Base-by-base conservation (phyloP, 2,329 filamentous ascomycete species). In the Massarina eburnea region DNA sequence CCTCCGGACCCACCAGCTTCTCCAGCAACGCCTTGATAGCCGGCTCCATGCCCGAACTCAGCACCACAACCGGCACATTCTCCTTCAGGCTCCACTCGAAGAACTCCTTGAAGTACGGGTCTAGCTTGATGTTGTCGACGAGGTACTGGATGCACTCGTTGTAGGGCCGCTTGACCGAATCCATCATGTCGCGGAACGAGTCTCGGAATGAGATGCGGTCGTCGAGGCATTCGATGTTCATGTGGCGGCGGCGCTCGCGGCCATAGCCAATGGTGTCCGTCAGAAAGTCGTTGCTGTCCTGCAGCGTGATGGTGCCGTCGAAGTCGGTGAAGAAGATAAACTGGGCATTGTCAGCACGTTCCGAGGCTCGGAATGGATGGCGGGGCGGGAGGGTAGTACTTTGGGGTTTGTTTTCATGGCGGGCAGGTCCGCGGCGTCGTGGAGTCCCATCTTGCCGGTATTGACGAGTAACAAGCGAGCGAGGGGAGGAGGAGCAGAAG, bases 321-420 rank as follows among this genome's bases (percentile, higher is more conserved):
- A 97, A 97, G 75, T 99, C 94, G 59, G 91, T 96, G 78, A 97
- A 97, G 81, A 99, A 96, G 77, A 99, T 91, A 77, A 89, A 88
- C 74, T 90, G 24, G 33, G 10, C 19, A 17, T 26, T 40, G 51
- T 66, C 39, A 61, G 22, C 3, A 24, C 40, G 32, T 49, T 50
- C 45, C 38, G 44, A 49, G 21, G 8, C 10, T 17, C 45, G 44
- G 48, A 48, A 51, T 18, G 33, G 27, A 15, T 32, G 19, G 26
- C 5, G 19, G 24, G 18, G 36, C 8, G 19, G 20, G 17, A 8
- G 22, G 35, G 48, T 12, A n/a, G n/a, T 47, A 67, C 65, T 55
- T 67, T 88, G 41, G 91, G 91, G 68, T 87, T 84, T 46, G 67
- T 70, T 53, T 73, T 70, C 73, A 78, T 71, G 36, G 74, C 73